A percentile compares a stretch with the other conserved stretches of the same genome.
Evolutionary conservation across 2,329 filamentous ascomycete genomes (phyloP).

Genomic region (Ilyonectria sp.): DNA sequence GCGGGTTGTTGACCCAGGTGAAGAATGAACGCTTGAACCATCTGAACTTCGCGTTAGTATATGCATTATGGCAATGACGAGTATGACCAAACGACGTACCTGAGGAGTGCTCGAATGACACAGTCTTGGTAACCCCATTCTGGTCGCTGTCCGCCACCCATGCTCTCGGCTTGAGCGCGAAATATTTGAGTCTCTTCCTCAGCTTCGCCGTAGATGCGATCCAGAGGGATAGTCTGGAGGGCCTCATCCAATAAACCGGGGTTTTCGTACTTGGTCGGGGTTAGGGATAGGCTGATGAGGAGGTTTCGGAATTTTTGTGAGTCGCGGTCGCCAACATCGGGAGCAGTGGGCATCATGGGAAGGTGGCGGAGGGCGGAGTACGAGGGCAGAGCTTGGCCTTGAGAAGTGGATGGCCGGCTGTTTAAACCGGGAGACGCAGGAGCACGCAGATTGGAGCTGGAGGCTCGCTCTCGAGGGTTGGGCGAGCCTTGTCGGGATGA

Average conservation of each 20-base stretch:
- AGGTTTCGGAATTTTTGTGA: constrained; percentile 86
- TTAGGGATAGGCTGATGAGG: constrained; percentile 87
- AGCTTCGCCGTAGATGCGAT: constrained; percentile 92
- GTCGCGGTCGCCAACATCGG: constrained; percentile 73
- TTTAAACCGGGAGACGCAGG: constrained; percentile 56
- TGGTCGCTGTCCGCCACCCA: constrained; percentile 83
- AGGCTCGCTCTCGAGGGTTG: constrained; percentile 64
- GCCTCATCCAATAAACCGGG: constrained; percentile 95
- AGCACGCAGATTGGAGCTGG: constrained; percentile 63
- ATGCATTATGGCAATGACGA: constrained; percentile 2
- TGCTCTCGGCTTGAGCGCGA: constrained; percentile 88
- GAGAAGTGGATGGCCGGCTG: constrained; percentile 63
- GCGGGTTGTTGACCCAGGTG: constrained; percentile 95
- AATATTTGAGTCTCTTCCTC: constrained; percentile 94
- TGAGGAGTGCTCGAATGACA: constrained; percentile 88
- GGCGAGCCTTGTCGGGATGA: constrained; percentile 72
- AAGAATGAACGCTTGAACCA: constrained; percentile 99
- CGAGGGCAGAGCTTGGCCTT: constrained; percentile 60
- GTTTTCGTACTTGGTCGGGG: constrained; percentile 96
- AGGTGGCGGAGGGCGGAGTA: constrained; percentile 67
- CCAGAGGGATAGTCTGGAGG: constrained; percentile 86
- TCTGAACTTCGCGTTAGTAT: constrained; percentile 45
- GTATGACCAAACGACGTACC: constrained; percentile 65
- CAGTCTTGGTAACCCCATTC: constrained; percentile 99
- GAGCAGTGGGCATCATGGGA: constrained; percentile 78